Percentiles rank a stretch among this genome's conserved stretches.
These are phyloP conservation scores for Blumeriella jaapii DNA, from an alignment of 2,329 filamentous ascomycete species.

Conservation along the genomic window DNA sequence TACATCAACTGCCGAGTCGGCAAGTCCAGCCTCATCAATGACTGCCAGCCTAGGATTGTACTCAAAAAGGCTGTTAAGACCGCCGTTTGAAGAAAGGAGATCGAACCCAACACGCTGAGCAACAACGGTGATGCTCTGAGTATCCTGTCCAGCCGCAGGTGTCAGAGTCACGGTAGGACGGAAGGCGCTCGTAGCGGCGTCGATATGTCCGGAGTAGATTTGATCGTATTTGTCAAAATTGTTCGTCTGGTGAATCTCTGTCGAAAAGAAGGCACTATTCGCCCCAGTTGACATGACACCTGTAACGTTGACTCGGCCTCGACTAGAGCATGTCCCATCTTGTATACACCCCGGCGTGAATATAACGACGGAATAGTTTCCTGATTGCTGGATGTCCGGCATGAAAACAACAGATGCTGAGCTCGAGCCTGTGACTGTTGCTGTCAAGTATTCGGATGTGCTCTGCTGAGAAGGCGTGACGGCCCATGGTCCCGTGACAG, in stretches of 20 bases:
- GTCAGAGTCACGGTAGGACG: conserved; percentile 69
- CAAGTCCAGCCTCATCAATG: conserved; percentile 50
- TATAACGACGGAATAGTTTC: conserved; percentile 82
- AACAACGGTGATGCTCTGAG: conserved; percentile 63
- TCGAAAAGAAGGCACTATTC: conserved; percentile 38
- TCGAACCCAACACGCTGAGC: conserved; percentile 78
- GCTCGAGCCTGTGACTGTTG: conserved; percentile 46
- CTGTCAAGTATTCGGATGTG: conserved; percentile 65
- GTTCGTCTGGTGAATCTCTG: conserved; percentile 77
- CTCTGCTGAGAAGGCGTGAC: conserved; percentile 56
- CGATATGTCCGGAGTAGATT: conserved; percentile 76
- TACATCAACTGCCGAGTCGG: conserved; percentile 62
- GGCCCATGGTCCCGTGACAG: conserved; percentile 62
- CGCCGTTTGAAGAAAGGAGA: conserved; percentile 60
- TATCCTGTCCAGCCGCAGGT: conserved; percentile 51
- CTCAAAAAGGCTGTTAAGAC: conserved; percentile 83
- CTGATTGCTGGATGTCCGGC: conserved; percentile 77
- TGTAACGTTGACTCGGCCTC: conserved; percentile 75
- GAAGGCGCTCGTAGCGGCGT: conserved; percentile 62
- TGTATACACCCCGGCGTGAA: conserved; percentile 86
- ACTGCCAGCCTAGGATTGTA: conserved; percentile 57
- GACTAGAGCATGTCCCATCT: conserved; percentile 62
- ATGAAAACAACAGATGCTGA: conserved; percentile 63
- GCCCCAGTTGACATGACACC: conserved; percentile 50
- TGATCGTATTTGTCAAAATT: conserved; percentile 94